phyloP scores from a whole-genome alignment of 106 monocot genomes.

The Dendrobium catenatum region DNA sequence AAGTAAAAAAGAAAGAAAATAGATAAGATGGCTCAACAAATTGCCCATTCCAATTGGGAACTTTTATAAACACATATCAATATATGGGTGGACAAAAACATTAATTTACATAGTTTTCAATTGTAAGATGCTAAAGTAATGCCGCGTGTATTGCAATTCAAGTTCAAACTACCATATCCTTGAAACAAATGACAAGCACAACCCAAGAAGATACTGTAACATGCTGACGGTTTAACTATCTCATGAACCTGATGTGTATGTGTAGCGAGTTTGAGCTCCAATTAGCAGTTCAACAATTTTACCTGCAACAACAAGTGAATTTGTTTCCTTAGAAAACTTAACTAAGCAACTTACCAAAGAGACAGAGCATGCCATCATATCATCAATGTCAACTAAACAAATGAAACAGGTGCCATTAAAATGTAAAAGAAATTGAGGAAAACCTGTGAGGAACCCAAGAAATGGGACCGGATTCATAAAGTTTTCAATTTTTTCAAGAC shows the following conservation, averaged over 20 bases:
- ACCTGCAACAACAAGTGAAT: constrained; percentile 32
- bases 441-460: constrained; percentile 74
- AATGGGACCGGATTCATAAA: constrained; percentile 52
- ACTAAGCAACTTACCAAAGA: constrained; percentile 1
- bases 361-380: neutral
- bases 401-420: neutral
- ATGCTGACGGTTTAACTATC: neutral
- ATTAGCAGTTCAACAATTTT: constrained; percentile 79
- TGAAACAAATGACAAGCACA: neutral
- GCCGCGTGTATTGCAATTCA: neutral
- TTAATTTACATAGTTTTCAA: constrained; percentile 1
- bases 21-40: neutral
- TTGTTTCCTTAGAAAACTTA: neutral
- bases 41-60: neutral
- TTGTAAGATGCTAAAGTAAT: neutral
- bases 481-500: constrained; percentile 51
- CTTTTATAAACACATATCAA: neutral
- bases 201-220: neutral
- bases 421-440: neutral
- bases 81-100: neutral
- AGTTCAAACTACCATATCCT: neutral
- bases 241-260: constrained; percentile 84
- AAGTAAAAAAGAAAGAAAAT: too few species aligned
- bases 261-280: constrained; percentile 93
- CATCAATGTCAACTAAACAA: constrained; percentile 2